Evolutionary conservation across 2,329 filamentous ascomycete genomes (phyloP).

Genomic region (Xenosphaeropsis pyriputrescens): DNA sequence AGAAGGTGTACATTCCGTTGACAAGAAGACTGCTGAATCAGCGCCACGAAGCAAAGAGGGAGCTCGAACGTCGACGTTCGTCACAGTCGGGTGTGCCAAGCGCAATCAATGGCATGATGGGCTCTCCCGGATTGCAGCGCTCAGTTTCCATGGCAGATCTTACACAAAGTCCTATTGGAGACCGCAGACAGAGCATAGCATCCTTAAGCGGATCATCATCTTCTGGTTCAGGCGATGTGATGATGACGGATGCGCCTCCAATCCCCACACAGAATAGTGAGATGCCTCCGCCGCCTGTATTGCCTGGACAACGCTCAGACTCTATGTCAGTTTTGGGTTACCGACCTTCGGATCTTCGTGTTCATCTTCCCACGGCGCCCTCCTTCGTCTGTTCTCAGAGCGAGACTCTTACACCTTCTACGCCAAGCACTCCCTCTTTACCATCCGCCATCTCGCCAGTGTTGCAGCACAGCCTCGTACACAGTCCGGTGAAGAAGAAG

Average conservation of each 20-base stretch:
- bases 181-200: background rate
- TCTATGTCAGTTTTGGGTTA: constrained; percentile 1
- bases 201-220: background rate
- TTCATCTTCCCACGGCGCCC: constrained; percentile 42
- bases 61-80: constrained; percentile 4
- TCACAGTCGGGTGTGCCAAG: background rate
- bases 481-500: constrained; percentile 47
- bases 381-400: constrained; percentile 23
- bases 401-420: constrained; percentile 8
- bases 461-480: constrained; percentile 27
- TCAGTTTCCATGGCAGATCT: background rate
- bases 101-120: constrained; percentile 8
- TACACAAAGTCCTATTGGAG: background rate
- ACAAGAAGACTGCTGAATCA: constrained; percentile 16
- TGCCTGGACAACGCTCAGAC: constrained; percentile 8
- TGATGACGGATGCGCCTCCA: constrained; percentile 13
- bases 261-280: constrained; percentile 7
- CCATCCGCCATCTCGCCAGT: constrained; percentile 24
- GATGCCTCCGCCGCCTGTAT: constrained; percentile 17
- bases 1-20: constrained; percentile 13
- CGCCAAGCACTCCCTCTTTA: constrained; percentile 17
- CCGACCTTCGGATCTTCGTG: constrained; percentile 16
- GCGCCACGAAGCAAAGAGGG: constrained; percentile 8
- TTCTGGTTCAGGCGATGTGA: constrained; percentile 1
- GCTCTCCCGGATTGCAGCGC: background rate